Base-by-base conservation (phyloP, 2,329 filamentous ascomycete genomes). In the Fonsecaea multimorphosa region DNA sequence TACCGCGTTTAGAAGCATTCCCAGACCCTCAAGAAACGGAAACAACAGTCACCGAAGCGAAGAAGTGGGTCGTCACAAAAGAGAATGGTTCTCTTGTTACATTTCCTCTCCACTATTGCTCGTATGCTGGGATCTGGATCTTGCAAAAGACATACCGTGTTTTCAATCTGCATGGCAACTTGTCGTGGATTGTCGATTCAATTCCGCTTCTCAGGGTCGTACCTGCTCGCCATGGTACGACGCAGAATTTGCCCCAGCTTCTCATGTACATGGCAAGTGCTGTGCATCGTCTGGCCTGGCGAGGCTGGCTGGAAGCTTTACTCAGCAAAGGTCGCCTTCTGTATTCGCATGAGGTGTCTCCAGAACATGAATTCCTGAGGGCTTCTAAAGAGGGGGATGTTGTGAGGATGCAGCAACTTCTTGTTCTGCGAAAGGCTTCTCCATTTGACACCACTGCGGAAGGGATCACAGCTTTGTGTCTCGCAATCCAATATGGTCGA, bases 401-500 rank as follows among this genome's bases (percentile, higher is more conserved):
- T 34, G 22, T 31, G 11, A 53, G 19, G 14, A 63, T 63, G 32
- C 24, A 38, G 51, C 34, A 38, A 32, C 51, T 63, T 12, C 52
- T 55, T 14, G 49, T 36, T 12, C 29, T 19, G 31, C 22, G 34
- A 16, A 24, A 40, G 11, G 51, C 22, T 8, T 56, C 60, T 57
- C 53, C 60, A 4, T 27, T 29, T 24, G 36, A 57, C 11, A 19
- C 38, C 22, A 52, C 53, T 3, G 29, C 29, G 14, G 31, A 36
- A n/a, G 53, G 53, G 27, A 22, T 36, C 12, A 62, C 63, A 16
- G 32, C 63, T 24, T 24, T 65, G 12, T 62, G 3, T 52, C 60
- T 29, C 19, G 63, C 63, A 29, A 65, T 65, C n/a, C 32, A 62
- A 31, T 57, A 55, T 62, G 58, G 58, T 36, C 51, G 24, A 16